Evolutionary conservation across 257 asterid genomes (phyloP), one percentile per base, ranked within the genome.

Genomic region (Voacanga thouarsii): DNA sequence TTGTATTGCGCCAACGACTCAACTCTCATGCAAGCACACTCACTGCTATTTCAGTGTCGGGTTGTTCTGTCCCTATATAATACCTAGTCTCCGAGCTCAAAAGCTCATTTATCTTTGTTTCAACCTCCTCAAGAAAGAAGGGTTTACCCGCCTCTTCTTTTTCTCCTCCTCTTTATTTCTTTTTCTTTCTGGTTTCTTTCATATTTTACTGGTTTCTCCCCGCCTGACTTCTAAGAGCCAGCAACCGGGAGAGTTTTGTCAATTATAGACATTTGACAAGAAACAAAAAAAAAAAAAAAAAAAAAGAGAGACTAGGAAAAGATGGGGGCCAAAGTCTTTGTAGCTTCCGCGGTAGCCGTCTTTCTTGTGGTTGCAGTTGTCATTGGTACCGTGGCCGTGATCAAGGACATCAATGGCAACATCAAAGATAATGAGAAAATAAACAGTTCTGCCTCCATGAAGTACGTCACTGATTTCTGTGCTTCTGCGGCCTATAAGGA

Each of bases 311-410:
- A 55, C 0, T 7, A 18, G 16, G n/a, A 55, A 55, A 18, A 64
- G 51, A 90, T 89, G 96, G 84, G 73, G 4, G 84, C 86, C 49
- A 81, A 79, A 57, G 75, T 83, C 19, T 24, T 2, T 28, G 89
- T 85, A 0, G 76, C 89, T 4, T 83, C 92, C 0, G 23, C 81
- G 19, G 87, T 89, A 66, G 87, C 93, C 41, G 43, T 90, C 56
- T 56, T 91, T 24, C 85, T 93, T 26, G 85, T 93, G 24, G 90
- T 89, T 7, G 97, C 94, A 0, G 90, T 86, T 12, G 82, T 89
- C 10, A 67, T 90, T 28, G 97, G 93, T 0, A 91, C 88, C 0
- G 86, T 91, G n/a, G 82, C 68, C 30, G 83, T 80, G 12, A 80
- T 87, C 7, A 61, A 81, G 51, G 74, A 82, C 14, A 57, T 69